phyloP scores from a whole-genome alignment of 225 moss, liverwort and hornwort species.

The Polytrichum formosum region DNA sequence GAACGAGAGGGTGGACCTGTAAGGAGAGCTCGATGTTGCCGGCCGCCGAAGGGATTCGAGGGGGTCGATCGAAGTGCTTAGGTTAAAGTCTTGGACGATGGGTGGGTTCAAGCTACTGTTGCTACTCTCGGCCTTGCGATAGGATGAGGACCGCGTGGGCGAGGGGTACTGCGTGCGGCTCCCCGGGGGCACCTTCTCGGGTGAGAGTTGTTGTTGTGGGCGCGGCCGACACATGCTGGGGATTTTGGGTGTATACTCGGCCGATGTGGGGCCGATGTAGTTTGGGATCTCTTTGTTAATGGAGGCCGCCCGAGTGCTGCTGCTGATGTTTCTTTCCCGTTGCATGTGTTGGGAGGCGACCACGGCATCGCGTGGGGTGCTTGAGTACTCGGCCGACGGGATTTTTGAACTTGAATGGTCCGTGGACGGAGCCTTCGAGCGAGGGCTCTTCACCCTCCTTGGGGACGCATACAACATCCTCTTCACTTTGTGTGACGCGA shows the following conservation, averaged over 20 bases:
- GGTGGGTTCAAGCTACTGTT: neutral
- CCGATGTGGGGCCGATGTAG: neutral
- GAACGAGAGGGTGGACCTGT: conserved; percentile 2
- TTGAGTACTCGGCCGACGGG: neutral
- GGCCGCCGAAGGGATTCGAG: conserved; percentile 10
- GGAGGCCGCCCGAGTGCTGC: neutral
- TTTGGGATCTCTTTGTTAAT: neutral
- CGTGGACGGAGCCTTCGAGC: neutral
- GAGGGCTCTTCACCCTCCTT: neutral
- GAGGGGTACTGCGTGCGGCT: conserved; percentile 3
- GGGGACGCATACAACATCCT: conserved; percentile 23
- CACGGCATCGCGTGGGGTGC: neutral
- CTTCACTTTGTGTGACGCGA: neutral
- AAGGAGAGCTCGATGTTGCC: neutral
- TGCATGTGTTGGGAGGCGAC: neutral
- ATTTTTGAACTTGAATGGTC: conserved; percentile 10
- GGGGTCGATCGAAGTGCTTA: conserved; percentile 1
- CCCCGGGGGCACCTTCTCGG: conserved; percentile 7
- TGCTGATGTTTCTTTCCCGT: too few species aligned
- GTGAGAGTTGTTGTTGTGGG: neutral
- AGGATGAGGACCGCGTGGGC: neutral
- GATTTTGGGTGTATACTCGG: conserved; percentile 13
- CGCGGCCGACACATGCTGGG: neutral
- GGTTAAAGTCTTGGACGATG: conserved; percentile 13
- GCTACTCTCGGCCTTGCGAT: neutral